Evolutionary conservation across 164 flowering plant genomes (phyloP).

Genomic region (Amborella trichopoda): DNA sequence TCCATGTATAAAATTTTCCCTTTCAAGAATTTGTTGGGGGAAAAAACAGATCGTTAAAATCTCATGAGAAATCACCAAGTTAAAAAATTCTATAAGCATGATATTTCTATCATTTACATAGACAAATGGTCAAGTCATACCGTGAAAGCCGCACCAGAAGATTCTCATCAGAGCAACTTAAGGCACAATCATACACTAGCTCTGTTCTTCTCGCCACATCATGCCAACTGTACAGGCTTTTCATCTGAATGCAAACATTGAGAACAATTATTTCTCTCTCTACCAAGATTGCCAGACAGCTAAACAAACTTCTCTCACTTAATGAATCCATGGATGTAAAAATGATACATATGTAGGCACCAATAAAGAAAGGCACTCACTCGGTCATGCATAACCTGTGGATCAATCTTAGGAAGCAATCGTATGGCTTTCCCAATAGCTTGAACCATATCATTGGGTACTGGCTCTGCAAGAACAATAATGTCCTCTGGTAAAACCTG

Average conservation of each 20-base stretch:
- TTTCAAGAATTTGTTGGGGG: too few species aligned
- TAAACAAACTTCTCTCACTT: too few species aligned
- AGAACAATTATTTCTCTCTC: too few species aligned
- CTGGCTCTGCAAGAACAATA: constrained; percentile 88
- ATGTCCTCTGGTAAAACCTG: constrained; percentile 97
- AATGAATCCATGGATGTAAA: too few species aligned
- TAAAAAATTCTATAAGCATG: too few species aligned
- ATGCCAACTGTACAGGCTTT: constrained; percentile 81
- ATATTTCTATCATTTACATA: not conserved
- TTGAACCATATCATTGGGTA: constrained; percentile 79
- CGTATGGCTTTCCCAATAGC: constrained; percentile 70
- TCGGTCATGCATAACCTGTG: constrained; percentile 81
- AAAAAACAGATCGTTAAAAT: too few species aligned
- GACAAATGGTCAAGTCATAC: constrained; percentile 21
- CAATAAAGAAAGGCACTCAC: too few species aligned
- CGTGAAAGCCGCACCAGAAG: constrained; percentile 66
- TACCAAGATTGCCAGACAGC: too few species aligned
- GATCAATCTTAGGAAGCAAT: constrained; percentile 80
- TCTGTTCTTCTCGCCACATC: constrained; percentile 93
- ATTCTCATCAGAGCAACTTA: constrained; percentile 53
- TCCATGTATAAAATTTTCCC: too few species aligned
- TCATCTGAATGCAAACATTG: constrained; percentile 38
- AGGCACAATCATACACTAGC: constrained; percentile 78
- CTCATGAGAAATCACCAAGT: too few species aligned
- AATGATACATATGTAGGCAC: too few species aligned